Conservation (phyloP, 805 yeast species). For the Clavispora phyllophila region DNA sequence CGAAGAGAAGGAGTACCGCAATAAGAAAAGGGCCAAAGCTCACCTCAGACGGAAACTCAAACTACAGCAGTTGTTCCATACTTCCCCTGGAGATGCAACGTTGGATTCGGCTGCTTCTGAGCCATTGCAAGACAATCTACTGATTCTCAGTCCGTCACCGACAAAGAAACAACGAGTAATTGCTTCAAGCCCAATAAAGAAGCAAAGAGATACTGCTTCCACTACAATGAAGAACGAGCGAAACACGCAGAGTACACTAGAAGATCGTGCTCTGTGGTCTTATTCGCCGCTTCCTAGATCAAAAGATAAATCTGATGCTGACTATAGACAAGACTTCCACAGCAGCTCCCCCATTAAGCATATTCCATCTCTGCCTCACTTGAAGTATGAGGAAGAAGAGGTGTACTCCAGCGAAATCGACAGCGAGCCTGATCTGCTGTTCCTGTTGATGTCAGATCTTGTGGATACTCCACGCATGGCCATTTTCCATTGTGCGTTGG, state of each 20-base stretch:
- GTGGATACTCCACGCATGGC: background rate
- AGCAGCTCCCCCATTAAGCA: conserved; percentile 3
- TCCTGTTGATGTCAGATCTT: background rate
- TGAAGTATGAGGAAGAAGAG: too few relatives aligned
- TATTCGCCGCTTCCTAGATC: background rate
- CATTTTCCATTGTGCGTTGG: conserved; percentile 11
- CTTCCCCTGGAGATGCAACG: background rate
- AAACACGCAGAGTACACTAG: too few relatives aligned
- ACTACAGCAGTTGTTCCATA: conserved; percentile 11
- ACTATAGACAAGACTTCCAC: conserved; percentile 2
- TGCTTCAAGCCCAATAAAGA: background rate
- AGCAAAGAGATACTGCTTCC: too few relatives aligned
- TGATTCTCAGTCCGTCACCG: conserved; percentile 26
- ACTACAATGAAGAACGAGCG: too few relatives aligned
- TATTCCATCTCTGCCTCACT: background rate
- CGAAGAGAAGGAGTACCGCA: conserved; percentile 4
- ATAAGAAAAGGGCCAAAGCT: conserved; percentile 15
- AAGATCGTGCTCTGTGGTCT: too few relatives aligned
- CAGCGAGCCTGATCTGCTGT: background rate
- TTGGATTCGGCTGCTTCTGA: conserved; percentile 6
- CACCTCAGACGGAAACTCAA: conserved; percentile 8
- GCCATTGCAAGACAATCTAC: conserved; percentile 18
- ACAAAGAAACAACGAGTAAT: conserved; percentile 16
- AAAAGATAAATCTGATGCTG: background rate
- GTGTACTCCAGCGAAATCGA: too few relatives aligned